A percentile compares a stretch with the other conserved stretches of the same genome.
Conservation (phyloP, 345 rosid species). For the Citrus sinensis region DNA sequence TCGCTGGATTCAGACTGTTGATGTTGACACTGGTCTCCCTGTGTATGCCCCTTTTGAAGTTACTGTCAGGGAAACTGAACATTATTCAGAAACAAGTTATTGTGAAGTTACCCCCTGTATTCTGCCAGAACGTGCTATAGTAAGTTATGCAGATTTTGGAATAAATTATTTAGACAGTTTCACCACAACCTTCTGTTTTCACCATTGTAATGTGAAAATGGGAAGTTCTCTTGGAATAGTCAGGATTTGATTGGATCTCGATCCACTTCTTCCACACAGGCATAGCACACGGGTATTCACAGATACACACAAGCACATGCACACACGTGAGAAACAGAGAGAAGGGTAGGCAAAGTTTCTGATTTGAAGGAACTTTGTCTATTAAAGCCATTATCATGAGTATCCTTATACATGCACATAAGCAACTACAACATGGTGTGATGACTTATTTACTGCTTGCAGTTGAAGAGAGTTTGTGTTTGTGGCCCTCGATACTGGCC, state of each 20-base stretch:
- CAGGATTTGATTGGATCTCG: background rate
- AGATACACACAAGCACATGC: background rate
- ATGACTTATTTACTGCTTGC: slow-evolving; percentile 30
- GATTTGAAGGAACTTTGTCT: background rate
- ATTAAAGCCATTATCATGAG: background rate
- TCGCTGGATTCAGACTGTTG: slow-evolving; percentile 96
- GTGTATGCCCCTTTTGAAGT: slow-evolving; percentile 93
- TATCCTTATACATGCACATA: background rate
- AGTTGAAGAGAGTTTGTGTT: slow-evolving; percentile 73
- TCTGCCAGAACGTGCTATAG: slow-evolving; percentile 92
- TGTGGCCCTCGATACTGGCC: slow-evolving; percentile 99
- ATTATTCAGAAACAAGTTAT: slow-evolving; percentile 83
- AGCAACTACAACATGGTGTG: background rate
- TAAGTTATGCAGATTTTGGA: slow-evolving; percentile 39
- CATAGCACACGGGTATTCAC: background rate
- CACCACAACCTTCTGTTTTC: background rate
- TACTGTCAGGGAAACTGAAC: slow-evolving; percentile 72
- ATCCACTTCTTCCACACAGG: background rate
- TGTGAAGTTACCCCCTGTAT: slow-evolving; percentile 90
- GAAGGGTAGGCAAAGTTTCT: background rate
- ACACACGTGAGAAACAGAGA: background rate
- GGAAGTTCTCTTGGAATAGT: slow-evolving; percentile 4
- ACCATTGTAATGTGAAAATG: background rate
- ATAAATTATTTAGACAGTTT: background rate
- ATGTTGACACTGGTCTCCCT: slow-evolving; percentile 92